Evolutionary conservation across 345 rosid genomes (phyloP).

Genomic region (Hibiscus mutabilis): DNA sequence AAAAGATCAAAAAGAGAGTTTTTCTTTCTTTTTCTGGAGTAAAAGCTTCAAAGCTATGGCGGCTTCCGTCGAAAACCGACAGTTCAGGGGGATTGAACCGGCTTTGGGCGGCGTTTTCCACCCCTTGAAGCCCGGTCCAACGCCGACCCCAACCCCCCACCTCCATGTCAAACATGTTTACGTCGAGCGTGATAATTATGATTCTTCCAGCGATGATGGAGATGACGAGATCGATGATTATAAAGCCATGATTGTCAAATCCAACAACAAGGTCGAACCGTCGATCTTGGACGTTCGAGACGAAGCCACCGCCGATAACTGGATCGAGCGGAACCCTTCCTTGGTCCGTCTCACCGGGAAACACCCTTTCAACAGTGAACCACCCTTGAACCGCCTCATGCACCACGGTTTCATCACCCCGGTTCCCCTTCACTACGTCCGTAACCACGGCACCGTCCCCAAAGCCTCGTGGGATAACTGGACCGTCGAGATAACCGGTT

Average conservation of each 20-base stretch:
- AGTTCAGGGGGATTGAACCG: conserved; percentile 40
- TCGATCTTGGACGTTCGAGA: conserved; percentile 61
- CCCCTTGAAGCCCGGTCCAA: conserved; percentile 32
- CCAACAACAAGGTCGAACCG: conserved; percentile 61
- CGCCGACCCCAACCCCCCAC: conserved; percentile 36
- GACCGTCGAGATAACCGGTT: conserved; percentile 71
- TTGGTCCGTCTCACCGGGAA: conserved; percentile 96
- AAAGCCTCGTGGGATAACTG: conserved; percentile 60
- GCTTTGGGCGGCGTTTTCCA: conserved; percentile 46
- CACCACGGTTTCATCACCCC: conserved; percentile 96
- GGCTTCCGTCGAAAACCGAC: conserved; percentile 78
- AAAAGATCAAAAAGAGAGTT: too few relatives aligned
- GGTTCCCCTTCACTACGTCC: conserved; percentile 86
- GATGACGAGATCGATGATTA: conserved; percentile 41
- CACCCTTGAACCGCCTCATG: conserved; percentile 76
- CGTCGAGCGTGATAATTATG: conserved; percentile 15
- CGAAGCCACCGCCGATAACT: conserved; percentile 63
- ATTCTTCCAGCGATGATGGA: conserved; percentile 56
- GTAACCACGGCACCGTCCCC: conserved; percentile 87
- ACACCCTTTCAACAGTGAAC: conserved; percentile 86
- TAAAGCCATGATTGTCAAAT: conserved; percentile 36
- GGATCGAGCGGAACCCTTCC: conserved; percentile 74
- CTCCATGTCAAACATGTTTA: conserved; percentile 20
- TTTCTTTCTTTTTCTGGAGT: not conserved
- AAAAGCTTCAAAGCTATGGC: conserved; percentile 37